Evolutionary conservation across 2,329 filamentous ascomycete genomes (phyloP).

Genomic region (Lecanicillium sp.): DNA sequence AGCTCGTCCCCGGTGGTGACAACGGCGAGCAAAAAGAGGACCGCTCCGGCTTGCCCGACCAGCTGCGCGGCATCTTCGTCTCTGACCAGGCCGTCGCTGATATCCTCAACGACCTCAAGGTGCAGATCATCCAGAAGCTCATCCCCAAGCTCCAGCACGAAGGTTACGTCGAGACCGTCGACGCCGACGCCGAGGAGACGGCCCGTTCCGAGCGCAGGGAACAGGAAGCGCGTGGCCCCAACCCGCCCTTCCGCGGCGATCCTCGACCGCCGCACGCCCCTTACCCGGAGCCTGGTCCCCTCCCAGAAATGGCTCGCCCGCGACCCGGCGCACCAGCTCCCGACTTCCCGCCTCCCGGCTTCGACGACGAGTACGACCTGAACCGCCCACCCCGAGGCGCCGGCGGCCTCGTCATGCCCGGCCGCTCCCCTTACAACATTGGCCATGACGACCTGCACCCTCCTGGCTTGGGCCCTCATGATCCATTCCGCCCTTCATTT

Average conservation of each 20-base stretch:
- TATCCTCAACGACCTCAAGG: slow-evolving; percentile 64
- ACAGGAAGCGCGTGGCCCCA: slow-evolving; percentile 29
- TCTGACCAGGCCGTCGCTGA: slow-evolving; percentile 60
- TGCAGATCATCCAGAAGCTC: slow-evolving; percentile 76
- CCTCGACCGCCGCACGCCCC: slow-evolving; percentile 52
- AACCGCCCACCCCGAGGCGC: slow-evolving; percentile 46
- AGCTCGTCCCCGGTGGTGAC: slow-evolving; percentile 20
- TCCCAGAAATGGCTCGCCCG: slow-evolving; percentile 48
- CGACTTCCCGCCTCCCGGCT: slow-evolving; percentile 79
- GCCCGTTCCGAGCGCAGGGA: slow-evolving; percentile 32
- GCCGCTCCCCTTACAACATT: slow-evolving; percentile 56
- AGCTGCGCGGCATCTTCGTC: slow-evolving; percentile 61
- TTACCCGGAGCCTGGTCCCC: slow-evolving; percentile 58
- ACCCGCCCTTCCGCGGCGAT: slow-evolving; percentile 30
- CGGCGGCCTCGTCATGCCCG: slow-evolving; percentile 25
- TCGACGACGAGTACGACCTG: slow-evolving; percentile 89
- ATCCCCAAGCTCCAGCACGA: slow-evolving; percentile 70
- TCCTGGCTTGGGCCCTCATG: slow-evolving; percentile 73
- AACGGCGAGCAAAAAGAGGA: slow-evolving; percentile 30
- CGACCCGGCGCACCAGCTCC: slow-evolving; percentile 52
- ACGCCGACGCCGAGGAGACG: slow-evolving; percentile 31
- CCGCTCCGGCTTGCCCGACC: slow-evolving; percentile 37
- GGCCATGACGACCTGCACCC: slow-evolving; percentile 87
- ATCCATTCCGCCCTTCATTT: slow-evolving; percentile 66
- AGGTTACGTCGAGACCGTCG: slow-evolving; percentile 61